Percentiles rank a stretch among this genome's conserved stretches.
phyloP scores from a whole-genome alignment of 2,329 filamentous ascomycete species.

The Talaromyces sp. region DNA sequence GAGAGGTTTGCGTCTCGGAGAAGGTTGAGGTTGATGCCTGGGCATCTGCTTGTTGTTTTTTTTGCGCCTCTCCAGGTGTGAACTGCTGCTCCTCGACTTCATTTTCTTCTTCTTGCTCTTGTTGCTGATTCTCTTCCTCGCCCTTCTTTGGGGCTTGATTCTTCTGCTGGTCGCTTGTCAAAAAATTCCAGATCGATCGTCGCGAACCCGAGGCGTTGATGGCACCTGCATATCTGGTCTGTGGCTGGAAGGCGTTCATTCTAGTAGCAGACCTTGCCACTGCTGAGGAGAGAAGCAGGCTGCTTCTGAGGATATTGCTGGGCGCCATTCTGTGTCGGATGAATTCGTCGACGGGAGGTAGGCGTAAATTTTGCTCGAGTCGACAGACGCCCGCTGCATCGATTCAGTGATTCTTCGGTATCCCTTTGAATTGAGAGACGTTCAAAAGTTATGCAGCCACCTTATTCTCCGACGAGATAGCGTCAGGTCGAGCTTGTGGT shows the following conservation, averaged over 20 bases:
- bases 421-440: too few relatives aligned
- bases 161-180: not conserved
- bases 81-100: not conserved
- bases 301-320: conserved; percentile 19
- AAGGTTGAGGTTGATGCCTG: not conserved
- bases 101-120: not conserved
- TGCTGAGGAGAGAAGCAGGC: conserved; percentile 5
- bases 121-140: not conserved
- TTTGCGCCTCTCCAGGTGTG: not conserved
- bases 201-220: not conserved
- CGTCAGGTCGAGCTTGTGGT: not conserved
- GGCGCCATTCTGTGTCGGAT: conserved; percentile 26
- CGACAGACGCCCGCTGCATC: not conserved
- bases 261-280: not conserved
- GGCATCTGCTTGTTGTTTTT: not conserved
- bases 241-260: not conserved
- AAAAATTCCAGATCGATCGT: conserved; percentile 7
- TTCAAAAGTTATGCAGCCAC: too few relatives aligned
- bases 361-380: not conserved
- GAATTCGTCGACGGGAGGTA: not conserved
- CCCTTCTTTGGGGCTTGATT: not conserved
- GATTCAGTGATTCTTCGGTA: not conserved
- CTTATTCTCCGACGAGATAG: not conserved
- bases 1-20: not conserved
- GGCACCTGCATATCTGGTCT: not conserved